These are phyloP conservation scores for Hordeum marinum DNA, from an alignment of 176 grass and related monocot genomes.

Conservation along the genomic window DNA sequence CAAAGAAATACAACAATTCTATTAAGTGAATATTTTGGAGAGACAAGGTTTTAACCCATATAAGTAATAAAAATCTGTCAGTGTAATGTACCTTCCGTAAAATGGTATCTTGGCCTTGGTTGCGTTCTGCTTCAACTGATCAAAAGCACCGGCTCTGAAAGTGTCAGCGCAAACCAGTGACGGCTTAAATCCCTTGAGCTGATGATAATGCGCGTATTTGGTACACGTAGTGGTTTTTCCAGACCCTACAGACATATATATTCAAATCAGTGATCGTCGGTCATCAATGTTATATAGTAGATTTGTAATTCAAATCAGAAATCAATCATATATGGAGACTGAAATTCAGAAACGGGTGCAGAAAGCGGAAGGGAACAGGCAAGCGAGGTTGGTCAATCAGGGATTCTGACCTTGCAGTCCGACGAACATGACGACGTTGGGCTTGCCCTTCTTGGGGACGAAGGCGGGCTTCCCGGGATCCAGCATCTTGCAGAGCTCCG, in stretches of 20 bases:
- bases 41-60: neutral
- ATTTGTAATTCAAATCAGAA: neutral
- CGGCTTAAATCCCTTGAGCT: conserved; percentile 61
- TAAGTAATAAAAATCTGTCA: neutral
- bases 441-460: conserved; percentile 53
- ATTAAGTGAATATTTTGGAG: neutral
- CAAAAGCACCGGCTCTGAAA: conserved; percentile 73
- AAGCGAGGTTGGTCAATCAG: too few relatives aligned
- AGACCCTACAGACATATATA: conserved; percentile 38
- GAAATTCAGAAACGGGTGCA: neutral
- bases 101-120: conserved; percentile 77
- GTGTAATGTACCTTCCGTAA: conserved; percentile 54
- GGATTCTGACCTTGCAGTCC: conserved; percentile 48
- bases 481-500: conserved; percentile 69
- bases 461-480: conserved; percentile 69
- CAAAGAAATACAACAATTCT: conserved; percentile 14
- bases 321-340: neutral
- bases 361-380: too few relatives aligned
- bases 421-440: conserved; percentile 67
- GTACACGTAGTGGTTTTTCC: conserved; percentile 76
- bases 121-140: conserved; percentile 81
- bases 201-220: conserved; percentile 65
- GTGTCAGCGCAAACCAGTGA: conserved; percentile 81
- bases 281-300: neutral
- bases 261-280: neutral